phyloP scores from a whole-genome alignment of 148 eudicot species.

The Nyssa sinensis region DNA sequence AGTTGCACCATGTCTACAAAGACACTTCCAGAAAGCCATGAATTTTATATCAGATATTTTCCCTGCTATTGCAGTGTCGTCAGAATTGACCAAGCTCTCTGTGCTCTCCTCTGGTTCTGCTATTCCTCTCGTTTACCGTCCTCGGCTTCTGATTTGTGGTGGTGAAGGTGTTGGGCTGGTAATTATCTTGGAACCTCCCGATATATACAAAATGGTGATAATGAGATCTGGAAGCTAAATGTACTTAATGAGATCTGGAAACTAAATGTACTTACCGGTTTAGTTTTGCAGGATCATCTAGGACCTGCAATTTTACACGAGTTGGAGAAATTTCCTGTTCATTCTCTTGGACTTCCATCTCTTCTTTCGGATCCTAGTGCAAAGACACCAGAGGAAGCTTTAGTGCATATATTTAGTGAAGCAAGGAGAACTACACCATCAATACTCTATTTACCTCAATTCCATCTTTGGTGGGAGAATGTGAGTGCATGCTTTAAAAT shows the following conservation, averaged over 20 bases:
- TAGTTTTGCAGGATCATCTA: conserved; percentile 83
- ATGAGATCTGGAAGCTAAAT: conserved; percentile 23
- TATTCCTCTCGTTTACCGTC: conserved; percentile 87
- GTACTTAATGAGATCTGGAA: conserved; percentile 28
- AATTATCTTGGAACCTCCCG: conserved; percentile 26
- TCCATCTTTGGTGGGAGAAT: conserved; percentile 94
- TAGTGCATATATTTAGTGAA: conserved; percentile 95
- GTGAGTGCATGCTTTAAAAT: conserved; percentile 43
- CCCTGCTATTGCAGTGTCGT: conserved; percentile 66
- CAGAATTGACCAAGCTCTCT: conserved; percentile 69
- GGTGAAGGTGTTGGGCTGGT: conserved; percentile 90
- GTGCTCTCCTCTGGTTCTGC: conserved; percentile 86
- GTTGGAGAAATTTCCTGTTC: conserved; percentile 98
- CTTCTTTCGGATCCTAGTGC: conserved; percentile 99
- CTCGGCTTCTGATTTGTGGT: conserved; percentile 81
- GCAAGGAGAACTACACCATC: conserved; percentile 97
- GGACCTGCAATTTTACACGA: conserved; percentile 98
- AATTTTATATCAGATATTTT: conserved; percentile 70
- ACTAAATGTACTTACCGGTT: conserved; percentile 42
- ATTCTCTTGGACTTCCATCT: conserved; percentile 93
- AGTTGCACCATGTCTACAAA: conserved; percentile 81
- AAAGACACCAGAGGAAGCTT: conserved; percentile 96
- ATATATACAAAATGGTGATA: conserved; percentile 2
- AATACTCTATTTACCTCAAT: conserved; percentile 85
- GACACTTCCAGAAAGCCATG: conserved; percentile 76